Base-by-base conservation (phyloP, 2,329 filamentous ascomycete species). In the Colletotrichum lini region DNA sequence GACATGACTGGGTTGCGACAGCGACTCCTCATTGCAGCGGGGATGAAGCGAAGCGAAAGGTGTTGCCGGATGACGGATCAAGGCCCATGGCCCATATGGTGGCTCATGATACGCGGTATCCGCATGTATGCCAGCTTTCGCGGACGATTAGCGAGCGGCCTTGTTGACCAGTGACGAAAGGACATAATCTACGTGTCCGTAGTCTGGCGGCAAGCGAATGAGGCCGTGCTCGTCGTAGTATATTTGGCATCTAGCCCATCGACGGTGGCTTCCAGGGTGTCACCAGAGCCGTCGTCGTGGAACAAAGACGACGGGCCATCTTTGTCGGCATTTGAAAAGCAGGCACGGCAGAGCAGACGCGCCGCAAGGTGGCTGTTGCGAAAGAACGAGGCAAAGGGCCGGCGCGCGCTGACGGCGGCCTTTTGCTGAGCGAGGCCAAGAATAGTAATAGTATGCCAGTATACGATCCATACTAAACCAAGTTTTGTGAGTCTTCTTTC, bases 261-360 rank as follows among this genome's bases (percentile, higher is more conserved):
- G 12, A 40, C 12, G 38, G 49, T 23, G 44, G 15, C 49, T 53
- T 62, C 65, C 65, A 58, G 13, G n/a, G 44, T 63, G 47, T 71
- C 8, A 64, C 68, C 57, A 65, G 64, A 59, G 68, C 57, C 40
- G 52, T 58, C 58, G 57, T 68, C 57, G 38, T 18, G 38, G 58
- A 35, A 70, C 67, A 66, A 66, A 68, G 65, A 9, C 8, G 23
- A 47, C n/a, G 26, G n/a, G 10, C 52, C 30, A 68, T 59, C 64
- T 63, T 71, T 71, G 65, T 62, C 45, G 18, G 30, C 30, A 9
- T 35, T 35, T 35, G 30, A 26, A 16, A 42, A 15, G 23, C 52
- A 62, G 30, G 26, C 18, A 38, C 60, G 64, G 65, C 52, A 61
- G 44, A 67, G 57, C 42, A 50, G 60, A 26, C 57, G 52, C 58